phyloP scores from a whole-genome alignment of 2,329 filamentous ascomycete species.

The Cladosporium velox region DNA sequence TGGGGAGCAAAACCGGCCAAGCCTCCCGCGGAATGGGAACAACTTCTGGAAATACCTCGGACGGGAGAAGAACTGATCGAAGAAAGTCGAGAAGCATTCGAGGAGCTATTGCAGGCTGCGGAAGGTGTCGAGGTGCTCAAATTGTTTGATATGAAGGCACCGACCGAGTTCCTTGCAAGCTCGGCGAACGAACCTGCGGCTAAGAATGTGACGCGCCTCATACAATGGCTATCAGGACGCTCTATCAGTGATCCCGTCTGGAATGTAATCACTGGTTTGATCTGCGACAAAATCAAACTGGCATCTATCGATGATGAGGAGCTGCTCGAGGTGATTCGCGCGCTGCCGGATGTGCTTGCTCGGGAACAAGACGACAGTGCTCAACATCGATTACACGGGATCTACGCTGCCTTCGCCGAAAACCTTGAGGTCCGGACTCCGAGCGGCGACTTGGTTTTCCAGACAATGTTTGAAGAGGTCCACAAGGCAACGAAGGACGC shows the following conservation, averaged over 20 bases:
- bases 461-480: conserved; percentile 4
- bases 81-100: conserved; percentile 28
- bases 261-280: not conserved
- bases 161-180: conserved; percentile 31
- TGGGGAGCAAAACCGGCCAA: not conserved
- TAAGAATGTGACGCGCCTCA: conserved; percentile 26
- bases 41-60: conserved; percentile 18
- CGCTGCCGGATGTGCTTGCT: not conserved
- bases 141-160: conserved; percentile 13
- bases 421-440: not conserved
- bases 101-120: conserved; percentile 23
- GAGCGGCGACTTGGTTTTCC: not conserved
- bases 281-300: conserved; percentile 15
- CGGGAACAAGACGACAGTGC: not conserved
- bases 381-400: not conserved
- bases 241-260: not conserved
- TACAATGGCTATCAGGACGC: conserved; percentile 27
- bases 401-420: not conserved
- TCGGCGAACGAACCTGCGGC: conserved; percentile 31
- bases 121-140: not conserved
- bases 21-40: not conserved
- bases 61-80: conserved; percentile 21
- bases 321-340: conserved; percentile 11
- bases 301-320: conserved; percentile 10
- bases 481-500: not conserved